A percentile compares a stretch with the other conserved stretches of the same genome.
Conservation (phyloP, 2,329 filamentous ascomycete genomes). For the Cladosporium colombiae region DNA sequence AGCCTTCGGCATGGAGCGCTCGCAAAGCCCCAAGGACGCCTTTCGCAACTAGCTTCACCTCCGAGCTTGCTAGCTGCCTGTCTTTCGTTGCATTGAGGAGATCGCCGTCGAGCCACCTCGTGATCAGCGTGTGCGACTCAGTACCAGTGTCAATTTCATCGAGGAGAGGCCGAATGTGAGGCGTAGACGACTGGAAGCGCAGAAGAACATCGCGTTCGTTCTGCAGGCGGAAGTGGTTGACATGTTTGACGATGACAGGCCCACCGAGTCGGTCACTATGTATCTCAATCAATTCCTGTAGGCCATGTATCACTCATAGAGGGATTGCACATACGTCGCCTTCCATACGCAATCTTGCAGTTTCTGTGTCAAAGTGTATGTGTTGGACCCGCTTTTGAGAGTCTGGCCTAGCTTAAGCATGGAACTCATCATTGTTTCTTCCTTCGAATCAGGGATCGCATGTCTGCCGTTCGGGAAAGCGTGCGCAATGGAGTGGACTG, state of each 20-base stretch:
- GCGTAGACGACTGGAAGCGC: constrained; percentile 16
- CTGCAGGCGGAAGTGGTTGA: constrained; percentile 7
- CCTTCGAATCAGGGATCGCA: neutral
- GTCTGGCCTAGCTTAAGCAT: constrained; percentile 10
- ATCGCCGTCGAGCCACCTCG: constrained; percentile 17
- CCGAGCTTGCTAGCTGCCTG: neutral
- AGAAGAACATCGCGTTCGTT: constrained; percentile 17
- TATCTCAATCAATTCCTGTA: neutral
- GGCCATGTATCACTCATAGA: neutral
- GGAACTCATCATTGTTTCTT: neutral
- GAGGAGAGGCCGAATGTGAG: constrained; percentile 19
- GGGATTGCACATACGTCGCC: constrained; percentile 6
- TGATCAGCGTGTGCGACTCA: constrained; percentile 4
- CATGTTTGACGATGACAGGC: constrained; percentile 21
- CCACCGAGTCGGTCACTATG: neutral
- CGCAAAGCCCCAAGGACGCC: constrained; percentile 30
- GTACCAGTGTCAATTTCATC: constrained; percentile 12
- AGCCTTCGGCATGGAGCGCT: constrained; percentile 31
- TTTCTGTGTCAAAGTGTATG: constrained; percentile 10
- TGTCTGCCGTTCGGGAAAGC: neutral
- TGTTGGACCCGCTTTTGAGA: constrained; percentile 13
- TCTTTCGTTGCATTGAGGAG: neutral
- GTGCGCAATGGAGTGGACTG: neutral
- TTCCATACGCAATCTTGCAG: constrained; percentile 15
- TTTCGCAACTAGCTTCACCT: constrained; percentile 24